Conservation (phyloP, 2,329 filamentous ascomycete species). For the Monosporascus sp. region DNA sequence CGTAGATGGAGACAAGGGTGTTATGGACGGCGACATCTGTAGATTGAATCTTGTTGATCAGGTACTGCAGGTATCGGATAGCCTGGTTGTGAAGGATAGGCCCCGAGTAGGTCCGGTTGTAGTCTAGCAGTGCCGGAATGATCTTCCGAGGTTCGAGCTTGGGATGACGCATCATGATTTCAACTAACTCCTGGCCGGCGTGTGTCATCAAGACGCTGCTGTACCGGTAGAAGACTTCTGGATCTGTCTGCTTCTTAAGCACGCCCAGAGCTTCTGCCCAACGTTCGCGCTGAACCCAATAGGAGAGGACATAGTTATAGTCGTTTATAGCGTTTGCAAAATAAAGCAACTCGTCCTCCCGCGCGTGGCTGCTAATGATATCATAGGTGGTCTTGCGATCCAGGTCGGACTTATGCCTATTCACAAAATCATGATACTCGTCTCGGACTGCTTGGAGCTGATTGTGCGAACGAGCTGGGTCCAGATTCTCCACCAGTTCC, state of each 20-base stretch:
- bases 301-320: slow-evolving; percentile 89
- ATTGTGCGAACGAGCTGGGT: slow-evolving; percentile 64
- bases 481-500: slow-evolving; percentile 68
- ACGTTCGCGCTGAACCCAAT: slow-evolving; percentile 93
- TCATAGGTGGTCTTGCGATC: slow-evolving; percentile 93
- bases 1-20: slow-evolving; percentile 92
- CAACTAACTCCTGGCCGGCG: slow-evolving; percentile 78
- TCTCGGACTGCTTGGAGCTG: slow-evolving; percentile 65
- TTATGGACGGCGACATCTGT: slow-evolving; percentile 89
- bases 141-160: slow-evolving; percentile 81
- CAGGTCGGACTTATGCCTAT: slow-evolving; percentile 77
- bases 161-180: slow-evolving; percentile 87
- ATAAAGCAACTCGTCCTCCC: slow-evolving; percentile 86
- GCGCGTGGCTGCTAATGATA: slow-evolving; percentile 89
- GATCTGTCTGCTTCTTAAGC: slow-evolving; percentile 86
- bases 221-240: slow-evolving; percentile 93
- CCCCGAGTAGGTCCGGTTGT: slow-evolving; percentile 72
- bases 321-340: slow-evolving; percentile 87
- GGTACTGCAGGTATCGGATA: slow-evolving; percentile 86
- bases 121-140: slow-evolving; percentile 89
- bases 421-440: slow-evolving; percentile 86
- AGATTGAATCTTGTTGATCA: slow-evolving; percentile 79
- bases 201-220: slow-evolving; percentile 95
- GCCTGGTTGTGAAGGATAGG: slow-evolving; percentile 78
- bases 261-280: slow-evolving; percentile 85